Percentiles rank a stretch among this genome's conserved stretches.
These are phyloP conservation scores for Ganoderma leucocontextum DNA, from an alignment of 1,284 basidiomycete genomes.

Conservation along the genomic window DNA sequence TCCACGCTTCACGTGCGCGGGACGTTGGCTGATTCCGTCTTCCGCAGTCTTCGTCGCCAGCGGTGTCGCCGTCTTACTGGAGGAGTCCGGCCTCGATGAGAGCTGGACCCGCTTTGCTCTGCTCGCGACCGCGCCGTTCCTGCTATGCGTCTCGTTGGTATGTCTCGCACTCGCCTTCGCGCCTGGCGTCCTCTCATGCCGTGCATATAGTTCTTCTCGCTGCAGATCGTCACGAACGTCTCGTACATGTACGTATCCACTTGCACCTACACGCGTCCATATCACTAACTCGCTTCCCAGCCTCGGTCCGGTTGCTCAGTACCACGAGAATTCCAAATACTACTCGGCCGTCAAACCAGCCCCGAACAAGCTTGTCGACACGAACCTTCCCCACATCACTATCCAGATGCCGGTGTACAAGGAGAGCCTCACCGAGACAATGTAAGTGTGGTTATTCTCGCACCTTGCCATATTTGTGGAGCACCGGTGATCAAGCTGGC, in stretches of 20 bases:
- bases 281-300: slow-evolving; percentile 40
- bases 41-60: slow-evolving; percentile 66
- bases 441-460: slow-evolving; percentile 52
- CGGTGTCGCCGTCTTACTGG: slow-evolving; percentile 64
- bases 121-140: slow-evolving; percentile 67
- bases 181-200: background rate
- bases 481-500: background rate
- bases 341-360: slow-evolving; percentile 69
- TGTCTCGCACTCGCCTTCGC: slow-evolving; percentile 35
- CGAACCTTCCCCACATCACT: slow-evolving; percentile 74
- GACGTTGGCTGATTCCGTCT: slow-evolving; percentile 2
- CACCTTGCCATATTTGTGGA: background rate
- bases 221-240: slow-evolving; percentile 68
- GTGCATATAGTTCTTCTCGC: slow-evolving; percentile 62
- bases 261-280: background rate
- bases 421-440: slow-evolving; percentile 72
- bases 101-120: slow-evolving; percentile 71
- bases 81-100: slow-evolving; percentile 77
- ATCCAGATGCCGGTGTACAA: slow-evolving; percentile 86
- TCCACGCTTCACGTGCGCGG: background rate
- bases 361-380: slow-evolving; percentile 67
- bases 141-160: slow-evolving; percentile 79
- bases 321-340: slow-evolving; percentile 76
- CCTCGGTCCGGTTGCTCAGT: slow-evolving; percentile 78
- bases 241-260: slow-evolving; percentile 57